Conservation (phyloP, 345 rosid genomes). For the Boechera retrofracta region DNA sequence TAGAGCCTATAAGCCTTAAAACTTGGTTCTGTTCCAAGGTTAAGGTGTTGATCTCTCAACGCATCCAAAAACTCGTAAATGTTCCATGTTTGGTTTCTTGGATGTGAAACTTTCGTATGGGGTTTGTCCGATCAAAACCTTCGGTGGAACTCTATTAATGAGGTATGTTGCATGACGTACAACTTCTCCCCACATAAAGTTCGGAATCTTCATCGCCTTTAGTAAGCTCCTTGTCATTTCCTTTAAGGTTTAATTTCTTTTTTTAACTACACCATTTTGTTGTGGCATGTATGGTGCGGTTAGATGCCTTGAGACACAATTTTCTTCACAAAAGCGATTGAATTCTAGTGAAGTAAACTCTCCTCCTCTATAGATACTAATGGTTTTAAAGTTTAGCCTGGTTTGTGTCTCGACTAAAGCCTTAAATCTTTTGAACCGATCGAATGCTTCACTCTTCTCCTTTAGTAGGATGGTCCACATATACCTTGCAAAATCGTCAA, state of each 20-base stretch:
- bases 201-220: neutral
- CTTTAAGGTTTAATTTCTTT: neutral
- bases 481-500: neutral
- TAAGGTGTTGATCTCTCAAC: neutral
- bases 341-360: constrained; percentile 2
- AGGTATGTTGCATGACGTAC: neutral
- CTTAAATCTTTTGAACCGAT: neutral
- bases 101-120: neutral
- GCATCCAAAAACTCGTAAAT: neutral
- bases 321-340: neutral
- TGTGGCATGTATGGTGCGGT: neutral
- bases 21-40: neutral
- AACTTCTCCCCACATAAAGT: neutral
- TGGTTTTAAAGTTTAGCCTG: neutral
- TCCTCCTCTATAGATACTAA: constrained; percentile 4
- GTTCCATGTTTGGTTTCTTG: neutral
- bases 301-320: neutral
- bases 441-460: neutral
- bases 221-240: constrained; percentile 1
- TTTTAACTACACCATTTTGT: constrained; percentile 5
- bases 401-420: neutral
- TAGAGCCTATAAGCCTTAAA: neutral
- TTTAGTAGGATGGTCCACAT: neutral
- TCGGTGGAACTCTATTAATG: neutral
- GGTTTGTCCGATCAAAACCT: neutral